Evolutionary conservation across 371 early-diverging fungal species (phyloP).

Genomic region (Syncephalastrum monosporum): DNA sequence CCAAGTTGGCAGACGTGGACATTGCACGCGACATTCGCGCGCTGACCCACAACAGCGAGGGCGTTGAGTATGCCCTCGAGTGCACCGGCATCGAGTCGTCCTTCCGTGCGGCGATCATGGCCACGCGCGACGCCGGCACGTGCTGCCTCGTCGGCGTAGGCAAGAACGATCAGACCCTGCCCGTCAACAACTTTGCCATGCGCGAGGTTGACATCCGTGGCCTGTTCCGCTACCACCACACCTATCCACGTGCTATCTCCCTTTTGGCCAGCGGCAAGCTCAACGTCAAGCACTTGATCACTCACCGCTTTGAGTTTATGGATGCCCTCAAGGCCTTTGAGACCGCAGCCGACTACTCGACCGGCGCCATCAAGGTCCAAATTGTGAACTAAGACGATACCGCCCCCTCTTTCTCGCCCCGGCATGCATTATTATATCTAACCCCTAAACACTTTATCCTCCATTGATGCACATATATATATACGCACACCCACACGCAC

Average conservation of each 20-base stretch:
- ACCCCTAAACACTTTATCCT: too few relatives aligned
- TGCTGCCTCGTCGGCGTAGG: slow-evolving; percentile 46
- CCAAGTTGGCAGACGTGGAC: slow-evolving; percentile 24
- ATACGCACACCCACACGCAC: too few relatives aligned
- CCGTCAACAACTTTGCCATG: slow-evolving; percentile 51
- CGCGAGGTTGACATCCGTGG: slow-evolving; percentile 48
- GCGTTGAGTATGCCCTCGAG: slow-evolving; percentile 25
- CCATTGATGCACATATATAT: too few relatives aligned
- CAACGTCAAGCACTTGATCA: slow-evolving; percentile 43
- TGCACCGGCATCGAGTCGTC: slow-evolving; percentile 48
- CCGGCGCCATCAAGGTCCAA: slow-evolving; percentile 46
- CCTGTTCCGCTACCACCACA: slow-evolving; percentile 44
- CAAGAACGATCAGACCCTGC: slow-evolving; percentile 43
- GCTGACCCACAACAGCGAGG: slow-evolving; percentile 29
- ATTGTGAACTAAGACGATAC: slow-evolving; percentile 31
- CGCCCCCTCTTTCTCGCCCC: too few relatives aligned
- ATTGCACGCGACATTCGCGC: slow-evolving; percentile 20
- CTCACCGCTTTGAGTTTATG: slow-evolving; percentile 31
- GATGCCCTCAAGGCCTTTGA: slow-evolving; percentile 49
- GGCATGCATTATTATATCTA: too few relatives aligned
- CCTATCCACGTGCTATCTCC: slow-evolving; percentile 43
- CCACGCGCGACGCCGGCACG: slow-evolving; percentile 32
- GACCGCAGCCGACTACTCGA: slow-evolving; percentile 31
- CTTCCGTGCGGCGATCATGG: slow-evolving; percentile 37
- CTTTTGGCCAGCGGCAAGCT: slow-evolving; percentile 34